Percentiles rank a stretch among this genome's conserved stretches.
Evolutionary conservation across 176 grass and related monocot genomes (phyloP).

Genomic region (Bolboschoenus planiculmis): DNA sequence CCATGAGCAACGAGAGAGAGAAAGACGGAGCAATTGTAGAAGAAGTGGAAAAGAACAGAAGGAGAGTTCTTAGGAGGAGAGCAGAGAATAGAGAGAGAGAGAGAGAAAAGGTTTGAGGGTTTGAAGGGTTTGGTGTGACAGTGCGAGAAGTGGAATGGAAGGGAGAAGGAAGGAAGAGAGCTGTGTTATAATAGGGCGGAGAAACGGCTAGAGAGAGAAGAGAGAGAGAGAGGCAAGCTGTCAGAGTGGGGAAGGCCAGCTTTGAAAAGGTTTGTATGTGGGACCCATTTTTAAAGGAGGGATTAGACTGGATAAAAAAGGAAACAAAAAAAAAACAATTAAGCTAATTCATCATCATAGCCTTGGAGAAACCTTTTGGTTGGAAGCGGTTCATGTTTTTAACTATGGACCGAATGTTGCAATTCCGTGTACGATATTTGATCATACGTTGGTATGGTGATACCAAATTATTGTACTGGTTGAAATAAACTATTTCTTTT

Average conservation of each 20-base stretch:
- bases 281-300: conserved; percentile 10
- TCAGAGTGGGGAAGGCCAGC: conserved; percentile 41
- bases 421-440: no score
- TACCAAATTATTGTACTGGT: background rate
- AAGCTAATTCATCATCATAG: background rate
- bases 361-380: background rate
- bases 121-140: background rate
- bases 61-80: background rate
- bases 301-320: background rate
- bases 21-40: background rate
- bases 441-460: no score
- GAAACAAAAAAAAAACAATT: background rate
- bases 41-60: background rate
- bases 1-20: conserved; percentile 34
- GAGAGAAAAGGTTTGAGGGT: background rate
- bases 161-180: conserved; percentile 14
- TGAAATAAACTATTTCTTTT: background rate
- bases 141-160: conserved; percentile 22
- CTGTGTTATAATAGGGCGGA: conserved; percentile 34
- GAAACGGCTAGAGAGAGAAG: conserved; percentile 15
- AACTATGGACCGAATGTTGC: background rate
- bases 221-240: conserved; percentile 35
- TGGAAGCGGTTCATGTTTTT: background rate
- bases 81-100: background rate
- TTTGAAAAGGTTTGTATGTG: conserved; percentile 1